Conservation (phyloP, 768 basidiomycete species). For the Tulasnella sp. region DNA sequence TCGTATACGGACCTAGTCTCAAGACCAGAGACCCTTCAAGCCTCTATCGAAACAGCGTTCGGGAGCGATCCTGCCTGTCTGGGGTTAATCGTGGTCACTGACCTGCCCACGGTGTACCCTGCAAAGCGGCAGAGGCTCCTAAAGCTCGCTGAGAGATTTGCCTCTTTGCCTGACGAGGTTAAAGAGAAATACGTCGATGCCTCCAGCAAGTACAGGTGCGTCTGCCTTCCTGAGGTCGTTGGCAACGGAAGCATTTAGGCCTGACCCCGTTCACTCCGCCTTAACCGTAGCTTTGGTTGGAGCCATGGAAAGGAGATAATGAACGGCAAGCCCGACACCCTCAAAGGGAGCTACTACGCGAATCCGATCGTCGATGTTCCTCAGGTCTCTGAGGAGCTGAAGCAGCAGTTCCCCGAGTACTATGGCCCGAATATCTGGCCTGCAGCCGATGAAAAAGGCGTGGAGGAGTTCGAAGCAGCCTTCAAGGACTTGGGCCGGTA, state of each 20-base stretch:
- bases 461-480: slow-evolving; percentile 80
- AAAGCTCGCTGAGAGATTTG: slow-evolving; percentile 74
- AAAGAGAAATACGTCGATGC: slow-evolving; percentile 79
- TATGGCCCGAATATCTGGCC: slow-evolving; percentile 88
- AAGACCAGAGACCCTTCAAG: slow-evolving; percentile 55
- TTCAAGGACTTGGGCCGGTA: slow-evolving; percentile 85
- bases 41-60: slow-evolving; percentile 71
- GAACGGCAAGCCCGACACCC: slow-evolving; percentile 87
- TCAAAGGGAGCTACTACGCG: slow-evolving; percentile 96
- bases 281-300: slow-evolving; percentile 81
- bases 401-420: slow-evolving; percentile 71
- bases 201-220: slow-evolving; percentile 73
- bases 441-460: slow-evolving; percentile 53
- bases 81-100: slow-evolving; percentile 80
- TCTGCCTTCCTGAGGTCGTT: neutral
- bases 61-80: slow-evolving; percentile 75
- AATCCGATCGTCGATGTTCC: slow-evolving; percentile 74
- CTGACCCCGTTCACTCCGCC: neutral
- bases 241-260: neutral
- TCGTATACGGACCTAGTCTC: slow-evolving; percentile 63
- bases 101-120: slow-evolving; percentile 71
- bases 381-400: slow-evolving; percentile 59
- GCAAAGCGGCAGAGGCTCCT: slow-evolving; percentile 71
- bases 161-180: slow-evolving; percentile 62
- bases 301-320: slow-evolving; percentile 98